phyloP scores from a whole-genome alignment of 2,329 filamentous ascomycete species.

The Bipolaris bicolor region DNA sequence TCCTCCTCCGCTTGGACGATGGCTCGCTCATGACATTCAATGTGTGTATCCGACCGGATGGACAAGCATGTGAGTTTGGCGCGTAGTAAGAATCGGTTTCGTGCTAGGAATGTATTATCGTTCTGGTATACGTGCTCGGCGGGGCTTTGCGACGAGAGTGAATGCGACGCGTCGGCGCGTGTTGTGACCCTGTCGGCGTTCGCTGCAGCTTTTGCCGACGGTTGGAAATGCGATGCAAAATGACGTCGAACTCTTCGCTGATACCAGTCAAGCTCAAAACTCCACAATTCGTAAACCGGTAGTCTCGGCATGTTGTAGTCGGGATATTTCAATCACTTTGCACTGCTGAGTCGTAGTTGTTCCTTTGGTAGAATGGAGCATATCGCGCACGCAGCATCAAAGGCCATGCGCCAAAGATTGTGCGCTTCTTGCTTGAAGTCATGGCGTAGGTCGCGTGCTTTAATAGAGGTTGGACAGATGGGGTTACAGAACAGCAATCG shows the following conservation, averaged over 20 bases:
- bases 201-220: constrained; percentile 35
- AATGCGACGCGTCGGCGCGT: constrained; percentile 39
- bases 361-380: constrained; percentile 17
- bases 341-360: not conserved
- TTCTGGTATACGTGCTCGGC: constrained; percentile 1
- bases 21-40: constrained; percentile 38
- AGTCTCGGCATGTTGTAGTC: constrained; percentile 11
- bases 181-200: constrained; percentile 32
- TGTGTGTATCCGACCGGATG: not conserved
- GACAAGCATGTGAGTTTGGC: not conserved
- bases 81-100: not conserved
- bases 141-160: constrained; percentile 15
- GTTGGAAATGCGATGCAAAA: constrained; percentile 34
- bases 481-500: constrained; percentile 44
- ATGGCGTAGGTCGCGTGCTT: constrained; percentile 16
- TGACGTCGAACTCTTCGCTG: constrained; percentile 37
- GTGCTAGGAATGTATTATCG: constrained; percentile 3
- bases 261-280: constrained; percentile 17
- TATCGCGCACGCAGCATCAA: constrained; percentile 21
- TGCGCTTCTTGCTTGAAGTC: constrained; percentile 35
- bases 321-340: not conserved
- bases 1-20: constrained; percentile 45
- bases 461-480: constrained; percentile 15
- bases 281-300: not conserved
- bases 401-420: constrained; percentile 30